Base-by-base conservation (phyloP, 305 asterid species). In the Petunia hybrid region DNA sequence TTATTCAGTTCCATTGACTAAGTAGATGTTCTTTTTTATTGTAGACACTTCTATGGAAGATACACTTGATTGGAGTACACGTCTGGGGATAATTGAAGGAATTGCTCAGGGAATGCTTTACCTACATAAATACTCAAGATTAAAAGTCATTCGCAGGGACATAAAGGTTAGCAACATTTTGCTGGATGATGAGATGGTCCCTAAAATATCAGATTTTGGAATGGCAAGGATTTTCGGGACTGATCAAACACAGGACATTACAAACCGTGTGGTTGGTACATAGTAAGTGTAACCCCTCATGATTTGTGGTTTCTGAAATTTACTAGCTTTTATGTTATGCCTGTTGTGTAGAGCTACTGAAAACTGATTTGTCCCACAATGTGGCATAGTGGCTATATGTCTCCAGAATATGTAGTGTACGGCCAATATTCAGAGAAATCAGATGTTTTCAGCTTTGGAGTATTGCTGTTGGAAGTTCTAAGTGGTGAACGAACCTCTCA, bases 91-190 rank as follows among this genome's bases (percentile, higher is more conserved):
- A 46, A 79, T 85, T 31, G 64, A 82, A 65, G 82, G 85, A 70
- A 74, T 82, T 67, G 80, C 84, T 69, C 84, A 80, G 76, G 84
- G 87, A 78, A n/a, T 85, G 60, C 84, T 82, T 13, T 82, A 85
- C 65, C 68, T 85, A 8, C 87, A 82, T 51, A 76, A 83, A 8
- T 78, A 80, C 56, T 85, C 85, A 1, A 77, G 85, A 59, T 43
- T 82, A 38, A 77, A 70, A 60, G 70, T 85, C 66, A 80, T 85
- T 51, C 87, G 78, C 51, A 77, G 85, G 78, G 85, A 82, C 66
- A 55, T 85, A 40, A 82, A 85, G 14, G 83, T 77, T 16, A 77
- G 84, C 62, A 85, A 82, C 78, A 85, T 85, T 57, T 43, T 85
- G 1, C 73, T 85, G 9, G 82, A 85, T 42, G 78, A 79, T n/a